Evolutionary conservation across 768 basidiomycete genomes (phyloP), one percentile per base, ranked within the genome.

Genomic region (Pisolithus orientalis): DNA sequence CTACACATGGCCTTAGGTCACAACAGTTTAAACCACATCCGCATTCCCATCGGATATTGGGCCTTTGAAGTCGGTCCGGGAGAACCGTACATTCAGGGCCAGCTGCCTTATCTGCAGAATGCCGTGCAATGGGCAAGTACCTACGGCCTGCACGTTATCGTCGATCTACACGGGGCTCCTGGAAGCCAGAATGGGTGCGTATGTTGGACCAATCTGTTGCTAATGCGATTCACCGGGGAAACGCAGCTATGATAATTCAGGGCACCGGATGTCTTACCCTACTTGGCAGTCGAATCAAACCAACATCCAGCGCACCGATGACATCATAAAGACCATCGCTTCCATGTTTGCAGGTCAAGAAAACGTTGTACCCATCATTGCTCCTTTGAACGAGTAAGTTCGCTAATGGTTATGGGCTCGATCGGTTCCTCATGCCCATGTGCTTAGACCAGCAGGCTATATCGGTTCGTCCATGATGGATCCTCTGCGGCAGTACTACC

Each of bases 41-140:
- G 90, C 44, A 62, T 92, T 37, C 90, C 90, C 13, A 88, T 94
- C 42, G 93, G 91, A 11, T 95, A 89, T 66, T 94, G 90, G 90
- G 90, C 87, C 1, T 91, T 85, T 60, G 90, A 94, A 53, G 82
- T 91, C 34, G 76, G 79, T 21, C 73, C 75, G 11, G 88, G 88
- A 5, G 86, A 92, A 60, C 91, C 90, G 6, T 91, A 78, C 65
- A 80, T 89, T 53, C 78, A 81, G 67, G 89, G 89, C 11, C 89
- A 90, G 64, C 70, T 87, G 32, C 76, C 82, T 17, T 90, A 85
- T 68, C 70, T 91, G 21, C 57, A 72, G 55, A 77, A 82, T 39
- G 88, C 87, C 7, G 76, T 87, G 43, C 64, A 64, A 24, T 92
- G 90, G 83, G 92, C 93, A 1, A 68, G 69, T 43, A 74, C 75